Evolutionary conservation across 148 eudicot genomes (phyloP), one percentile per base, ranked within the genome.

Genomic region (Talinum fruticosum): DNA sequence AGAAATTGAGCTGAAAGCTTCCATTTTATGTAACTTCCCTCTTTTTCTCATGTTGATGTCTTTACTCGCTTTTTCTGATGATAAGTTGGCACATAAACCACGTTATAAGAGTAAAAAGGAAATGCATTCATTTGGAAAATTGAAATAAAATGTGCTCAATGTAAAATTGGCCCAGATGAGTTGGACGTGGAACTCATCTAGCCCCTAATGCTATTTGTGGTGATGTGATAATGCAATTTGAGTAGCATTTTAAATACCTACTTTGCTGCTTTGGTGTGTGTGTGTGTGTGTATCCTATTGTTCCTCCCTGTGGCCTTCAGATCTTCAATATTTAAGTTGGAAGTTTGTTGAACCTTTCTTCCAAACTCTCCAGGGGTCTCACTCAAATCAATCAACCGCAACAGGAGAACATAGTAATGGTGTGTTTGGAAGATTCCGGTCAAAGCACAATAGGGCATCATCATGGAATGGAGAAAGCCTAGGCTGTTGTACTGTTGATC

Each of bases 391-490:
- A 51, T 79, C 90, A 66, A 68, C 77, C 72, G 80, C 83, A 69
- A 77, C 86, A 32, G 71, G 77, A 74, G 98, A 88, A 72, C 83
- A 89, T 67, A 83, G 83, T 73, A 85, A 83, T 81, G 85, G 96
- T 78, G 93, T 94, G 59, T 94, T 94, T 85, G 89, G 93, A 77
- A 92, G 98, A 85, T 94, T 94, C 74, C 84, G 93, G 47, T 59
- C 89, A 69, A 90, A 85, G 76, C 95, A 94, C 76, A 84, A 82
- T 66, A 84, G 87, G 78, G 73, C 88, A 38, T 81, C 91, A 75
- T 92, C 98, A 37, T 78, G 83, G 84, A 90, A 83, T 75, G 98
- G 88, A 77, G 97, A 92, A 61, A 85, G 75, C 77, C 83, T 90
- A 62, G 91, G 84, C 62, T 90, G 80, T 77, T 87, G 76, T 36